phyloP scores from a whole-genome alignment of 768 basidiomycete genomes.

The Kwoniella dendrophila region DNA sequence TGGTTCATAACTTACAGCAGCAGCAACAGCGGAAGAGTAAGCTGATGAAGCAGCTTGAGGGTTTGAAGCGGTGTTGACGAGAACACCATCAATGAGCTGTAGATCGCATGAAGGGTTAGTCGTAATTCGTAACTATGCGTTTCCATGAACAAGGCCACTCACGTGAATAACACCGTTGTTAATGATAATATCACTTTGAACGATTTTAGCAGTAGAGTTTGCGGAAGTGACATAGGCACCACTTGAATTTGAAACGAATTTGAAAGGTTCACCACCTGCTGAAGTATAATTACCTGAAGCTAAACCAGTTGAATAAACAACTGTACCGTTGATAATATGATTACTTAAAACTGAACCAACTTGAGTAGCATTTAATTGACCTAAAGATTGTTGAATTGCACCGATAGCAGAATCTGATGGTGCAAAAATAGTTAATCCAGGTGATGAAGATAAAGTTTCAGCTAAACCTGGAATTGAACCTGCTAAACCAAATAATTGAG shows the following conservation, averaged over 20 bases:
- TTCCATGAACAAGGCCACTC: conserved; percentile 3
- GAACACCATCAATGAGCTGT: conserved; percentile 54
- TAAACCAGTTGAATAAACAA: conserved; percentile 66
- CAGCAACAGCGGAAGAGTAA: conserved; percentile 35
- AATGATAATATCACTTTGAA: conserved; percentile 65
- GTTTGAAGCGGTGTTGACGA: conserved; percentile 55
- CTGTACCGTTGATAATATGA: conserved; percentile 73
- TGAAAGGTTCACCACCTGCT: conserved; percentile 64
- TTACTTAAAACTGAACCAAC: conserved; percentile 62
- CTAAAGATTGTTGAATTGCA: conserved; percentile 52
- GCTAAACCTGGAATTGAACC: conserved; percentile 57
- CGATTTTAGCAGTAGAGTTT: conserved; percentile 62
- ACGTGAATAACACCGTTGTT: conserved; percentile 71
- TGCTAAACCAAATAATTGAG: conserved; percentile 59
- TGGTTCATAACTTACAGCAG: conserved; percentile 22
- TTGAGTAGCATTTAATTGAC: conserved; percentile 60
- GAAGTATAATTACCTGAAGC: conserved; percentile 59
- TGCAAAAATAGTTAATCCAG: conserved; percentile 70
- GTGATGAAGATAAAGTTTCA: conserved; percentile 56
- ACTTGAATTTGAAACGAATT: conserved; percentile 62
- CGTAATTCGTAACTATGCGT: neutral
- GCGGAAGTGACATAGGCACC: conserved; percentile 64
- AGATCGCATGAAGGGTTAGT: too few species aligned
- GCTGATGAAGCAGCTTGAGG: conserved; percentile 53
- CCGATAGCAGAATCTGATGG: conserved; percentile 64